These are phyloP conservation scores for Paramecium biaurelia DNA, from an alignment of 73 alveolate genomes.

Conservation along the genomic window DNA sequence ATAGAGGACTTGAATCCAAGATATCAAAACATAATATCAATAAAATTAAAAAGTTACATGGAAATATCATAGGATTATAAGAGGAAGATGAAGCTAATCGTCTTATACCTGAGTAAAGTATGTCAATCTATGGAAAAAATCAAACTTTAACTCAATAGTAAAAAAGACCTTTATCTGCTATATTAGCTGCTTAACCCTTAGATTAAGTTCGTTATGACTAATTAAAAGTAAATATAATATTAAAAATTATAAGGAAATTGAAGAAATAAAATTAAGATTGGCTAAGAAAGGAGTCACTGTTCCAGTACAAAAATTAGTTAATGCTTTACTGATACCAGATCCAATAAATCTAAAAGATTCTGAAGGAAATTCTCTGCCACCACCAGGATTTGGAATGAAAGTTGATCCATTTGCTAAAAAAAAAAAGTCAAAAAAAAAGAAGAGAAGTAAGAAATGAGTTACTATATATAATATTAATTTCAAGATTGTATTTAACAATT, in stretches of 20 bases:
- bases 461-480: background rate
- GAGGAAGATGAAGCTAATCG: constrained; percentile 5
- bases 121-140: constrained; percentile 19
- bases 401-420: constrained; percentile 41
- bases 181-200: background rate
- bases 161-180: constrained; percentile 31
- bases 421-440: constrained; percentile 6
- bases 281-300: constrained; percentile 18
- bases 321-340: constrained; percentile 15
- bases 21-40: background rate
- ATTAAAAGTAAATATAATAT: background rate
- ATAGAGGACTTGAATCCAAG: background rate
- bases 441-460: constrained; percentile 34
- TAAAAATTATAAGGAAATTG: background rate
- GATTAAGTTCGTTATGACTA: constrained; percentile 4
- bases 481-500: background rate
- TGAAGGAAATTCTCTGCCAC: constrained; percentile 2
- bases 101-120: constrained; percentile 12
- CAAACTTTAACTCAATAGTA: background rate
- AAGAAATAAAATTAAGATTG: constrained; percentile 19
- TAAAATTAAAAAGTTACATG: constrained; percentile 10
- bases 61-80: background rate
- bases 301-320: constrained; percentile 30
- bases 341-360: background rate
- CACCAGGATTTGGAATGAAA: constrained; percentile 26